Evolutionary conservation across 2,329 filamentous ascomycete genomes (phyloP).

Genomic region (Pseudogymnoascus sp.): DNA sequence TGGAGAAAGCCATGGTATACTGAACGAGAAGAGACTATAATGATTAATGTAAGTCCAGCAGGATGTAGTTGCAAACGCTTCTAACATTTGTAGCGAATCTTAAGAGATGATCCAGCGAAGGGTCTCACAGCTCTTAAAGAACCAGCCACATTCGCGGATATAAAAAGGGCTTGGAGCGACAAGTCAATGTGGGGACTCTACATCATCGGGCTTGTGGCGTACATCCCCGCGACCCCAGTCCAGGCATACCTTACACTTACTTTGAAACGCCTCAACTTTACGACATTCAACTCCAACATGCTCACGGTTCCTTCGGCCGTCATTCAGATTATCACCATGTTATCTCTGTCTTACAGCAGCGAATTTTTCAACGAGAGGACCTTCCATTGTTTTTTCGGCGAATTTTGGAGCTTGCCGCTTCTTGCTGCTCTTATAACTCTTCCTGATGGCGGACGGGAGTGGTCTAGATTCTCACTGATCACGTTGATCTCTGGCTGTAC

Average conservation of each 20-base stretch:
- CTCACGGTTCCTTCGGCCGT: constrained; percentile 52
- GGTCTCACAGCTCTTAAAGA: constrained; percentile 41
- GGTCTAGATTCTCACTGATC: constrained; percentile 44
- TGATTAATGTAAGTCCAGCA: constrained; percentile 45
- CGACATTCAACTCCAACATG: constrained; percentile 53
- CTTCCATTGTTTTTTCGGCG: constrained; percentile 44
- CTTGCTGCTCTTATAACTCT: constrained; percentile 44
- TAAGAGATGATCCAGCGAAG: constrained; percentile 48
- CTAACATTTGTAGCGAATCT: constrained; percentile 30
- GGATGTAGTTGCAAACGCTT: not conserved
- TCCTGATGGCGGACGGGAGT: constrained; percentile 40
- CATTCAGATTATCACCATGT: constrained; percentile 49
- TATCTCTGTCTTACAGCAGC: constrained; percentile 45
- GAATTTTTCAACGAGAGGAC: constrained; percentile 48
- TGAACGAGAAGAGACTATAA: constrained; percentile 60
- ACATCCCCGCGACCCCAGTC: constrained; percentile 42
- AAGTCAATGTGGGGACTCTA: constrained; percentile 43
- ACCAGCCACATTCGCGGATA: constrained; percentile 35
- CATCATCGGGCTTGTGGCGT: constrained; percentile 40
- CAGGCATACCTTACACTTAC: constrained; percentile 47
- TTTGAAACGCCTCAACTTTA: constrained; percentile 48
- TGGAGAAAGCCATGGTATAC: constrained; percentile 59
- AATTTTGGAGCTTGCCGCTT: constrained; percentile 45
- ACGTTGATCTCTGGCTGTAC: constrained; percentile 43
- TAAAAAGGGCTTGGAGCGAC: constrained; percentile 39